Evolutionary conservation across 2,329 filamentous ascomycete species (phyloP), one percentile per base, ranked within the genome.

Genomic region (Hypoxylon sp.): DNA sequence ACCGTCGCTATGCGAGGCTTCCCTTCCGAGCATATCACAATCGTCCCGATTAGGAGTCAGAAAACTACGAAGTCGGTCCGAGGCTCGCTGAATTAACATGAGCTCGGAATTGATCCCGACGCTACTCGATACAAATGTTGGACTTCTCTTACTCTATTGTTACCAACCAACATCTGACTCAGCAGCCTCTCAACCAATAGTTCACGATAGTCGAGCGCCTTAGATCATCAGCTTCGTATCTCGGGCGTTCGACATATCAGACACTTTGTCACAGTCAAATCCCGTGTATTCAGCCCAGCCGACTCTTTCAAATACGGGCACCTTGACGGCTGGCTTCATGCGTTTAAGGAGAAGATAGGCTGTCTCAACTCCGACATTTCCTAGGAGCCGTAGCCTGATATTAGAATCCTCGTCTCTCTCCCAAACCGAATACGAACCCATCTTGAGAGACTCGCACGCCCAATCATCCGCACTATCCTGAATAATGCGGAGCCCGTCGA

Each of bases 401-500:
- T 63, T 48, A 16, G 48, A 45, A 37, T 50, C 50, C 9, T 46
- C 41, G 6, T 34, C 54, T 21, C 47, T 46, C 2, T 39, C 34
- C 1, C 52, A 19, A 41, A 57, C 39, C 8, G 37, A 69, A 50
- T 65, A 51, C 12, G 63, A 56, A 8, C 32, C 47, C 68, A 69
- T 70, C 30, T 63, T 55, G 1, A 57, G 53, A 16, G 63, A 62
- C 41, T 70, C 66, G 30, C n/a, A 21, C 2, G 51, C 56, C 69
- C 64, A 69, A 19, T 71, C 69, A 11, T 62, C 32, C 6, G 19
- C n/a, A 3, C 61, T 59, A 30, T 68, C 57, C 23, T 69, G 64
- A 37, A 65, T 51, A 23, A 71, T 69, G 23, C 69, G 69, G 2
- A 69, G 53, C 12, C 47, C 52, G 34, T 71, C 64, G n/a, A 69